Evolutionary conservation across 306 rosid genomes (phyloP).

Genomic region (Pyrus bretschneideri): DNA sequence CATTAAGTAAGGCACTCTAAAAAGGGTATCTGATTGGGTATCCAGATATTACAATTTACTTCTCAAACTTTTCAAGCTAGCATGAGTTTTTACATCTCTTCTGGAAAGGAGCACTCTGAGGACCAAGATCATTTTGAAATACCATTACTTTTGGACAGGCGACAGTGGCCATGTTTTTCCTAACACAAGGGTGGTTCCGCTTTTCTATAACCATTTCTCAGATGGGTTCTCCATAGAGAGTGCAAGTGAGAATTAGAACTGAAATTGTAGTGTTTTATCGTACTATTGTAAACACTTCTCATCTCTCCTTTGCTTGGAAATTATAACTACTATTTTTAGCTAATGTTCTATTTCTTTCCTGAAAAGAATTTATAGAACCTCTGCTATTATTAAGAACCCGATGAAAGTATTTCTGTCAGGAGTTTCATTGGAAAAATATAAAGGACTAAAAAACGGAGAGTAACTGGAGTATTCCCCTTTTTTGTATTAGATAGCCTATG

Average conservation of each 20-base stretch:
- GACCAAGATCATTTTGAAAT: background rate
- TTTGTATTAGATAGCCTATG: background rate
- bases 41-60: background rate
- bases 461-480: background rate
- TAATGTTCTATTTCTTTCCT: background rate
- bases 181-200: background rate
- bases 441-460: background rate
- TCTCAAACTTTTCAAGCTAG: background rate
- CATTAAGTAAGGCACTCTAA: background rate
- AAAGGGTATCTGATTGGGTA: background rate
- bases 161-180: background rate
- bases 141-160: background rate
- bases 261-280: background rate
- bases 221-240: background rate
- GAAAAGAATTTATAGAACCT: background rate
- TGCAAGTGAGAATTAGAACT: background rate
- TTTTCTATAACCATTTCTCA: background rate
- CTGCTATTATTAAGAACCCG: background rate
- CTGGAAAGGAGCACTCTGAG: background rate
- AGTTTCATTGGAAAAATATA: background rate
- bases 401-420: background rate
- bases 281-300: background rate
- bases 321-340: background rate
- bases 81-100: background rate
- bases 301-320: background rate